Evolutionary conservation across 768 basidiomycete species (phyloP), one percentile per base, ranked within the genome.

Genomic region (Leucosporidium scottii): DNA sequence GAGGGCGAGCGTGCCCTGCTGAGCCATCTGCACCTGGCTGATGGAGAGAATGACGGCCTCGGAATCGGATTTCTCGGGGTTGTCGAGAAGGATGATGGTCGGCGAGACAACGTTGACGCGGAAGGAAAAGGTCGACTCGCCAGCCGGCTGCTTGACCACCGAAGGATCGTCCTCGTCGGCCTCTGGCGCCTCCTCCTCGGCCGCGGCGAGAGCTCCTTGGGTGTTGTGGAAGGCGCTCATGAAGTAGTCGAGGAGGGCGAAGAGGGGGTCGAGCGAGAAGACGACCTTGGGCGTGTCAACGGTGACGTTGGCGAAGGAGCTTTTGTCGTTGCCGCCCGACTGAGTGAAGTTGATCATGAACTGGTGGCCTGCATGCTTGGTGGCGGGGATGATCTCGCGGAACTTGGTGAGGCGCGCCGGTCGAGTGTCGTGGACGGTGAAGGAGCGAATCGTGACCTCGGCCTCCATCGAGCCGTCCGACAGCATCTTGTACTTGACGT

Each of bases 351-450:
- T 83, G 23, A 96, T 76, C 90, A 94, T 96, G 76, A 98, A 88
- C 75, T 82, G 81, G 58, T 96, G 91, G 67, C 93, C 93, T 67
- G 87, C 84, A 73, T 96, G 91, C 65, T 86, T 84, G 20, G 91
- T 88, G 8, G 92, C 87, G 18, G 96, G 94, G 68, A 99, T 90
- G 65, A 99, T 93, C 78, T 98, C 93, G 51, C 93, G 85, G 81
- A 93, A 97, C 74, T 84, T 87, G 30, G 91, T 89, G 57, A 81
- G 81, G 10, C 91, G 90, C 0, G 68, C 50, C 0, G 89, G 84
- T 61, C 87, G 83, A 3, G 87, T 97, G 76, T 94, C 93, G 77
- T 84, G 86, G 82, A 97, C 87, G 1, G 91, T 91, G 75, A 98
- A 87, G 0, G 94, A 93, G 73, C 86, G 85, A n/a, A 97, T 79